These are phyloP conservation scores for Coleophoma eucalyptorum DNA, from an alignment of 2,329 filamentous ascomycete genomes.

Conservation along the genomic window DNA sequence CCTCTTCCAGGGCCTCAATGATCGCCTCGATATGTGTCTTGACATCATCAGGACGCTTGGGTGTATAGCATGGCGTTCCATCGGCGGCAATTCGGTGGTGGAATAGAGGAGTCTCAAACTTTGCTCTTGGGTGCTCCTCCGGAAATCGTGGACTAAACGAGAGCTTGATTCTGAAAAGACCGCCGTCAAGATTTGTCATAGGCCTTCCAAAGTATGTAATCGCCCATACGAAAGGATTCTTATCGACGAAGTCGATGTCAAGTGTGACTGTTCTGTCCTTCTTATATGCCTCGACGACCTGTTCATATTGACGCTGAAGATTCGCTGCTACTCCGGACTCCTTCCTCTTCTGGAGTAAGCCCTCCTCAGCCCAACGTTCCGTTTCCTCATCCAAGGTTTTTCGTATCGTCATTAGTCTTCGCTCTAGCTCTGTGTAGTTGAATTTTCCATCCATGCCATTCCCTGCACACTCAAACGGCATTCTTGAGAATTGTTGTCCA, in stretches of 20 bases:
- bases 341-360: slow-evolving; percentile 55
- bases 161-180: slow-evolving; percentile 79
- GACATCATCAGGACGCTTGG: slow-evolving; percentile 69
- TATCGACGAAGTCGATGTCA: slow-evolving; percentile 71
- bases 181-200: slow-evolving; percentile 91
- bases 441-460: slow-evolving; percentile 88
- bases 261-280: slow-evolving; percentile 65
- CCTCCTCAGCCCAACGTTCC: slow-evolving; percentile 66
- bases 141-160: slow-evolving; percentile 83
- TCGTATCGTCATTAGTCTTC: slow-evolving; percentile 66
- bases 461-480: slow-evolving; percentile 78
- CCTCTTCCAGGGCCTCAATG: slow-evolving; percentile 79
- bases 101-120: slow-evolving; percentile 77
- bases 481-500: slow-evolving; percentile 63
- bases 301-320: slow-evolving; percentile 79
- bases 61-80: slow-evolving; percentile 80
- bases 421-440: slow-evolving; percentile 71
- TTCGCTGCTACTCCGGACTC: slow-evolving; percentile 78
- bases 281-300: slow-evolving; percentile 74
- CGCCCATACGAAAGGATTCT: slow-evolving; percentile 86
- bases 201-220: slow-evolving; percentile 87
- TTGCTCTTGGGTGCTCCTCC: slow-evolving; percentile 80
- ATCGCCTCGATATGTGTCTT: slow-evolving; percentile 81
- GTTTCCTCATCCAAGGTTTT: slow-evolving; percentile 69
- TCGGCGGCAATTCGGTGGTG: slow-evolving; percentile 82